These are phyloP conservation scores for Mucor velutinosus DNA, from an alignment of 371 early-diverging fungal species.

Conservation along the genomic window DNA sequence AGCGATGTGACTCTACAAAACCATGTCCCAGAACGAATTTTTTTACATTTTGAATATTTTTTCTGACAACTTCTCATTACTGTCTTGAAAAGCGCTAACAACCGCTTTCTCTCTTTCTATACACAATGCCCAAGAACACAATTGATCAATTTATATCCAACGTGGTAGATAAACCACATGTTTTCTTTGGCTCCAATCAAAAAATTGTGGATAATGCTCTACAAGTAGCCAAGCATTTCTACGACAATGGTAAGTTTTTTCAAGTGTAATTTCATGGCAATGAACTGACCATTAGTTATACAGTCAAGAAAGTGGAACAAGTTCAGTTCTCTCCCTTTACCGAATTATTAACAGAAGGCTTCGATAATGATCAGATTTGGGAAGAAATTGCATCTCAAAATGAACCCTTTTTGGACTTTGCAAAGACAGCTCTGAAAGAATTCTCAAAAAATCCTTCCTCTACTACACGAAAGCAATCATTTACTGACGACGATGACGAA, in stretches of 20 bases:
- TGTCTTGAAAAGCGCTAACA: neutral
- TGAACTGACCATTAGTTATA: slow-evolving; percentile 7
- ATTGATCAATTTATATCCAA: slow-evolving; percentile 34
- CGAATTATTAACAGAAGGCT: slow-evolving; percentile 74
- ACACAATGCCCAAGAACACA: slow-evolving; percentile 7
- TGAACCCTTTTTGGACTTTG: slow-evolving; percentile 74
- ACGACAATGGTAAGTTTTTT: slow-evolving; percentile 50
- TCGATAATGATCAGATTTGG: slow-evolving; percentile 92
- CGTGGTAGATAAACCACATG: slow-evolving; percentile 53
- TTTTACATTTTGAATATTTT: neutral
- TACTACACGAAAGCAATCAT: neutral
- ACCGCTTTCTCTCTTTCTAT: neutral
- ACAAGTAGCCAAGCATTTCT: slow-evolving; percentile 52
- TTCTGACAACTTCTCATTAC: neutral
- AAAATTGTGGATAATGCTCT: slow-evolving; percentile 41
- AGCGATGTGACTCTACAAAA: neutral
- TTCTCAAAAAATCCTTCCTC: slow-evolving; percentile 22
- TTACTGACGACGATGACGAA: slow-evolving; percentile 15
- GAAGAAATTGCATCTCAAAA: slow-evolving; percentile 88
- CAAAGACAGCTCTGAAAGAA: slow-evolving; percentile 50
- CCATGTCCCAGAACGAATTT: neutral
- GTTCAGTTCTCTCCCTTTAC: slow-evolving; percentile 54
- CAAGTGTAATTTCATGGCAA: neutral
- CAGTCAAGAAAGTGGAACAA: slow-evolving; percentile 55
- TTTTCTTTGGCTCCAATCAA: slow-evolving; percentile 48